These are phyloP conservation scores for Suillus weaverae DNA, from an alignment of 768 basidiomycete species.

Conservation along the genomic window DNA sequence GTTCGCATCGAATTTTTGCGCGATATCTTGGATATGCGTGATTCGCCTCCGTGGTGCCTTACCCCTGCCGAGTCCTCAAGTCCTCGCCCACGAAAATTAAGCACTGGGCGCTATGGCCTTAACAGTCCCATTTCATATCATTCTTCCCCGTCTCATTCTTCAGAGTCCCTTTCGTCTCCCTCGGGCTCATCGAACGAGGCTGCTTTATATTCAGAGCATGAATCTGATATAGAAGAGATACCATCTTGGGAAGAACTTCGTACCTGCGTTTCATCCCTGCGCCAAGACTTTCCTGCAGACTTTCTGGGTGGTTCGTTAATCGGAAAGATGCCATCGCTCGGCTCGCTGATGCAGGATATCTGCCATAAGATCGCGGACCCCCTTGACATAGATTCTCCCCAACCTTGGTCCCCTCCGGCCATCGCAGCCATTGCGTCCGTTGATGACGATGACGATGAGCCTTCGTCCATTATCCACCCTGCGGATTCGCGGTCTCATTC, in stretches of 20 bases:
- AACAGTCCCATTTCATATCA: constrained; percentile 34
- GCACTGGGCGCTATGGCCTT: constrained; percentile 66
- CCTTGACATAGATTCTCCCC: constrained; percentile 12
- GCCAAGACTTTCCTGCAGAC: constrained; percentile 18
- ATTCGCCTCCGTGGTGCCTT: constrained; percentile 18
- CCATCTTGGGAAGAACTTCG: constrained; percentile 10
- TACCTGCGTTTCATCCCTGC: constrained; percentile 14
- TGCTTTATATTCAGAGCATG: constrained; percentile 33
- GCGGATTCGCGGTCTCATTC: constrained; percentile 41
- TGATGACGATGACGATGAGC: constrained; percentile 6
- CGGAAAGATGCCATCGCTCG: constrained; percentile 34
- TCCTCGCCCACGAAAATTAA: constrained; percentile 33
- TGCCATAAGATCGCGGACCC: constrained; percentile 19
- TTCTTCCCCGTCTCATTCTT: constrained; percentile 29
- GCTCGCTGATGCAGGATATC: constrained; percentile 31
- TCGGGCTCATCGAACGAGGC: constrained; percentile 38
- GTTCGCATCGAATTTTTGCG: constrained; percentile 56
- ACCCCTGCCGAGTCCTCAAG: constrained; percentile 28
- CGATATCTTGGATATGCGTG: constrained; percentile 13
- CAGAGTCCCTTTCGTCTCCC: constrained; percentile 43
- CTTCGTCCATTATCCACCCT: constrained; percentile 9
- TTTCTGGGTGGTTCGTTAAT: constrained; percentile 5
- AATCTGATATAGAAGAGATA: constrained; percentile 60
- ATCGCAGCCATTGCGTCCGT: constrained; percentile 12
- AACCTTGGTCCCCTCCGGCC: constrained; percentile 17